Evolutionary conservation across 805 yeast genomes (phyloP).

Genomic region (Starmerella gropengiesseri): DNA sequence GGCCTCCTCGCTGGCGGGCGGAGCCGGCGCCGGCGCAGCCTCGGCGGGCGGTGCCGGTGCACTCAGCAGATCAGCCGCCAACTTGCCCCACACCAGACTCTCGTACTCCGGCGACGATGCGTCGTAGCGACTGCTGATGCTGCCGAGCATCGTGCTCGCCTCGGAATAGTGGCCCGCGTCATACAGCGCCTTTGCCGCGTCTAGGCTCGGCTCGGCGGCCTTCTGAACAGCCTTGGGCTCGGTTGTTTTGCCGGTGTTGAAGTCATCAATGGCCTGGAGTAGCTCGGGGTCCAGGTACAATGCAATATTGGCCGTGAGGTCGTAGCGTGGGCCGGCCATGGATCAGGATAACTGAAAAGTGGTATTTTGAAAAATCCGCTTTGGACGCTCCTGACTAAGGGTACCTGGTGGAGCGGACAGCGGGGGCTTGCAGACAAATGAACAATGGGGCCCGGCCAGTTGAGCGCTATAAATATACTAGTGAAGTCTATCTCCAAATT

Average conservation of each 20-base stretch:
- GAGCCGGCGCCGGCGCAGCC: conserved; percentile 46
- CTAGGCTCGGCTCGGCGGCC: conserved; percentile 22
- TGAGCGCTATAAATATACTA: no score
- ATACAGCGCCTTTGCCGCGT: conserved; percentile 30
- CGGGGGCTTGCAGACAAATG: no score
- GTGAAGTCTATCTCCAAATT: no score
- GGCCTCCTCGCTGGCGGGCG: conserved; percentile 18
- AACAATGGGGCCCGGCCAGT: no score
- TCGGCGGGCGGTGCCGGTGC: conserved; percentile 28
- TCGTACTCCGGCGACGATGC: conserved; percentile 35
- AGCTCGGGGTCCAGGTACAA: conserved; percentile 55
- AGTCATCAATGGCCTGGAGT: conserved; percentile 43
- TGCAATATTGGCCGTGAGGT: conserved; percentile 43
- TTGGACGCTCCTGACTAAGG: conserved; percentile 2
- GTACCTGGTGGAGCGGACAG: no score
- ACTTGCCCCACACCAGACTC: conserved; percentile 43
- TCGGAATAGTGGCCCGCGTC: conserved; percentile 35
- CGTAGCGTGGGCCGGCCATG: conserved; percentile 31
- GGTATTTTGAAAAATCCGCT: conserved; percentile 1
- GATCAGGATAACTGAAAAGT: no score
- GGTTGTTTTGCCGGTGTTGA: conserved; percentile 28
- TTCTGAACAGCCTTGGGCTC: conserved; percentile 5
- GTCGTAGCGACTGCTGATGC: conserved; percentile 25
- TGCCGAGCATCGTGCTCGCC: conserved; percentile 18
- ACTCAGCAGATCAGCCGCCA: conserved; percentile 49